A percentile compares a stretch with the other conserved stretches of the same genome.
These are phyloP conservation scores for Toxoplasma gondii DNA, from an alignment of 169 alveolate species.

Conservation along the genomic window DNA sequence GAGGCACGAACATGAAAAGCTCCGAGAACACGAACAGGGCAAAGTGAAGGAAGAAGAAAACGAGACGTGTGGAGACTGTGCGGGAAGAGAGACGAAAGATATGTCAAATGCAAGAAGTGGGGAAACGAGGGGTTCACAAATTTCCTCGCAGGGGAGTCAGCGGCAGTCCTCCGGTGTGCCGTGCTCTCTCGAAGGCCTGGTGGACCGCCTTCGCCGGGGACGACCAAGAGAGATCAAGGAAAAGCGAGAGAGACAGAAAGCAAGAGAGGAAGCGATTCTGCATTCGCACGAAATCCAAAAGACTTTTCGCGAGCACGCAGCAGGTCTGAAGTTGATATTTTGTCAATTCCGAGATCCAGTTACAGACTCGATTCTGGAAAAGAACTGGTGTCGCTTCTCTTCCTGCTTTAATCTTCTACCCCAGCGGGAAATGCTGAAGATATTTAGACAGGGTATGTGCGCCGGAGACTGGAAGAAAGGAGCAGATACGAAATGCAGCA, in stretches of 20 bases:
- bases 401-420: slow-evolving; percentile 23
- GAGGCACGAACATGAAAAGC: too few relatives aligned
- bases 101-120: too few relatives aligned
- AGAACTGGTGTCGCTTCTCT: slow-evolving; percentile 7
- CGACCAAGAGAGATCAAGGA: neutral
- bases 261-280: neutral
- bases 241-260: neutral
- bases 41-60: too few relatives aligned
- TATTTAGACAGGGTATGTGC: neutral
- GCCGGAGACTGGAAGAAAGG: neutral
- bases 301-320: neutral
- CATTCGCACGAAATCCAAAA: neutral
- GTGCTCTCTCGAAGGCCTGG: neutral
- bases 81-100: too few relatives aligned
- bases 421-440: slow-evolving; percentile 1
- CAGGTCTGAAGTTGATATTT: neutral
- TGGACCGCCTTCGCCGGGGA: slow-evolving; percentile 3
- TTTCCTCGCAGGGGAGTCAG: too few relatives aligned
- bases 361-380: neutral
- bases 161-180: neutral
- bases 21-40: too few relatives aligned
- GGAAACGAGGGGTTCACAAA: too few relatives aligned
- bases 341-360: neutral
- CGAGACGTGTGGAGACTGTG: too few relatives aligned
- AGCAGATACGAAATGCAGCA: neutral